Evolutionary conservation across 768 basidiomycete species (phyloP), one percentile per base, ranked within the genome.

Genomic region (Lentinula raphanica): DNA sequence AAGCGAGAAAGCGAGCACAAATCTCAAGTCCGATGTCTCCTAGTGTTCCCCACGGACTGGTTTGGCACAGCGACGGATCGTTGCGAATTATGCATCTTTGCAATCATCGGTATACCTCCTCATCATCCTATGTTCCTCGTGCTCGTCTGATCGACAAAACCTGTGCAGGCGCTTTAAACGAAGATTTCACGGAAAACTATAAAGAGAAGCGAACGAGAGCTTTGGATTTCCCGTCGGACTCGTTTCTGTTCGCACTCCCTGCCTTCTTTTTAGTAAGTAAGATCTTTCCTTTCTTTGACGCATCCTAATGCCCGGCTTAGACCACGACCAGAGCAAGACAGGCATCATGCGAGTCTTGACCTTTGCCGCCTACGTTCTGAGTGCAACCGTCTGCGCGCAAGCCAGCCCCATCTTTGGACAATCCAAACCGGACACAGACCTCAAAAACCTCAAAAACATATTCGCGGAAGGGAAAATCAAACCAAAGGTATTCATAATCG

Each of bases 401-500:
- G 1, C 29, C 12, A 3, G 27, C 25, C 27, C 46, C 17, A 27
- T 48, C 12, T 48, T 31, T 27, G 17, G 46, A 15, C 25, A 28
- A 48, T 13, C 46, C n/a, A n/a, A 15, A 13, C 3, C 15, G 27
- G 28, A 48, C 17, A 15, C 19, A 8, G 29, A 48, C 12, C 46
- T 21, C n/a, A 42, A 19, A 8, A 21, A 35, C 32, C 32, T 21
- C 40, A 42, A 31, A 19, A 27, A 25, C 5, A 9, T 64, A 67
- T 5, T 7, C 11, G 8, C 27, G 19, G 46, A 13, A 28, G 28
- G 23, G 17, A 44, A 55, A 46, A 48, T 60, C 31, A 31, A 29
- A 35, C 49, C 58, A 8, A 40, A 51, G 25, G 58, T 58, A 19
- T 53, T 58, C 49, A 54, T 51, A 17, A 25, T 58, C n/a, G 25